Evolutionary conservation across 176 grass and related monocot genomes (phyloP).

Genomic region (Zoysia pacifica): DNA sequence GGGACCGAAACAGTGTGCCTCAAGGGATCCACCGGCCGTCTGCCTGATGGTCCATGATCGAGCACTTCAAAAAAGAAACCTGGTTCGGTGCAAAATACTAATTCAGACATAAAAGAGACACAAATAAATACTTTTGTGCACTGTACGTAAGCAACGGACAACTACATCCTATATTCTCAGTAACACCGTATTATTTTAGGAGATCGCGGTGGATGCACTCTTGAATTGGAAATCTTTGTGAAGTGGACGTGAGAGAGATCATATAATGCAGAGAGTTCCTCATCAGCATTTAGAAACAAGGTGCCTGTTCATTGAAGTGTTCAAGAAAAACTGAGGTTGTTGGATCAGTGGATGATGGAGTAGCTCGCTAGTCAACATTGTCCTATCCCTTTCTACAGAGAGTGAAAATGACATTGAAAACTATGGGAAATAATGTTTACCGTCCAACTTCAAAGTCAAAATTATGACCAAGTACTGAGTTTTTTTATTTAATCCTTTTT

Average conservation of each 20-base stretch:
- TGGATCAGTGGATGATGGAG: neutral
- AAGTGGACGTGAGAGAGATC: constrained; percentile 31
- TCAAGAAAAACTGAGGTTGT: neutral
- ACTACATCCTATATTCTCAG: neutral
- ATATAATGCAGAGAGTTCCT: constrained; percentile 4
- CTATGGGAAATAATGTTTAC: neutral
- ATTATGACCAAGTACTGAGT: neutral
- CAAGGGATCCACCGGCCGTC: neutral
- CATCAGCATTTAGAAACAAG: constrained; percentile 15
- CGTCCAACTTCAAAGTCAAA: neutral
- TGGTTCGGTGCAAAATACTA: neutral
- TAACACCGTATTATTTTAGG: neutral
- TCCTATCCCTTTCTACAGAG: constrained; percentile 22
- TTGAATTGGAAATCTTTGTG: neutral
- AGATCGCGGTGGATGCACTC: neutral
- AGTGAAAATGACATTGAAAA: constrained; percentile 25
- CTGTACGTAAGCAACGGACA: neutral
- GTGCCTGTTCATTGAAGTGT: constrained; percentile 4
- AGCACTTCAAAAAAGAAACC: neutral
- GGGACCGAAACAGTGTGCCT: neutral
- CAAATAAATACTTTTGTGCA: neutral
- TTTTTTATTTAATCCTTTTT: too few relatives aligned
- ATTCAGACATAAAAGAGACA: neutral
- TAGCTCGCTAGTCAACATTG: constrained; percentile 29
- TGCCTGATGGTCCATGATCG: neutral